Percentiles rank a stretch among this genome's conserved stretches.
Conservation (phyloP, 2,329 filamentous ascomycete genomes). For the Penicillium corylophilum region DNA sequence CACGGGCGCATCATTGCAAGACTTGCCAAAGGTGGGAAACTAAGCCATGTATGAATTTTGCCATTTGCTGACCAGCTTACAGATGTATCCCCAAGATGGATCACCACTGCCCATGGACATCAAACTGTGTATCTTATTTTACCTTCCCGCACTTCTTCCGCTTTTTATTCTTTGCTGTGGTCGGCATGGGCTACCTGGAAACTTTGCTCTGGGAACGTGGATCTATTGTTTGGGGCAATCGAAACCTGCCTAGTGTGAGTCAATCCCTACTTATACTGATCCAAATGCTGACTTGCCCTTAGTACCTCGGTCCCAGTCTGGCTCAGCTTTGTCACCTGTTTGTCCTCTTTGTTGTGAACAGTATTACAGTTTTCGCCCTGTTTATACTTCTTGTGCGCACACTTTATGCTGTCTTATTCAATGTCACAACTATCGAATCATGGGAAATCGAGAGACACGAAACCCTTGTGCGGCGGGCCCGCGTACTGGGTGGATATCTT, state of each 20-base stretch:
- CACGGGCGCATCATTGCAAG: constrained; percentile 65
- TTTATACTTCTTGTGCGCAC: constrained; percentile 55
- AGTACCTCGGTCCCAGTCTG: constrained; percentile 60
- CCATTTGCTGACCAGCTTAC: constrained; percentile 7
- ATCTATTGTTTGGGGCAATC: constrained; percentile 54
- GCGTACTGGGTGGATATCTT: constrained; percentile 57
- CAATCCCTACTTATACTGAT: neutral
- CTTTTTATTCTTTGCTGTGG: constrained; percentile 60
- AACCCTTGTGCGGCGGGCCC: constrained; percentile 47
- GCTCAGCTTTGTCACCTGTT: constrained; percentile 57
- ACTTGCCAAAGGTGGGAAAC: constrained; percentile 55
- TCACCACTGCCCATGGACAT: constrained; percentile 67
- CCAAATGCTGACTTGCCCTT: constrained; percentile 4
- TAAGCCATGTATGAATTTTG: neutral
- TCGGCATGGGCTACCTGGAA: constrained; percentile 58
- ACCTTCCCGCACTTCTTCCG: constrained; percentile 66
- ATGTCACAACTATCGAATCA: constrained; percentile 64
- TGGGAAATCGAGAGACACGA: constrained; percentile 58
- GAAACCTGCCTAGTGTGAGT: constrained; percentile 58
- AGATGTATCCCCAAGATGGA: constrained; percentile 66
- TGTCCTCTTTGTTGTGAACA: constrained; percentile 54
- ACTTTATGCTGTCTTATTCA: constrained; percentile 56
- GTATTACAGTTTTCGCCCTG: constrained; percentile 57
- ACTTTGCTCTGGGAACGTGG: constrained; percentile 54
- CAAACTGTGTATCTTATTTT: constrained; percentile 64